Evolutionary conservation across 257 asterid genomes (phyloP).

Genomic region (Hygrophila difformis): DNA sequence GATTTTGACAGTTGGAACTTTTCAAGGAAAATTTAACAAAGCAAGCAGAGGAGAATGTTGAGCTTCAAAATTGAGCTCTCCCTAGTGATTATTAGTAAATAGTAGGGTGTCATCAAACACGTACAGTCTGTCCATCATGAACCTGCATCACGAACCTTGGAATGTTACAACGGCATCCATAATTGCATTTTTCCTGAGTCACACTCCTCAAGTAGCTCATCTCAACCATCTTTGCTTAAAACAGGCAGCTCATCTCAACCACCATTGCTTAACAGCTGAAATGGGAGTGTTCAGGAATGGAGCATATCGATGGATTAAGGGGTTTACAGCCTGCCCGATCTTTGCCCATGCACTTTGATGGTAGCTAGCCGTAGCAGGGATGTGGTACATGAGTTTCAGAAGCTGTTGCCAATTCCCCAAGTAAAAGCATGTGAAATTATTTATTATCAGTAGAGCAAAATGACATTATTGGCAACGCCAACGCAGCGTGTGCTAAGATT

Average conservation of each 20-base stretch:
- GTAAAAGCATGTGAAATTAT: not conserved
- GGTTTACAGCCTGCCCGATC: conserved; percentile 57
- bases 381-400: conserved; percentile 85
- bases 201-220: conserved; percentile 23
- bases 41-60: too few species aligned
- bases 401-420: conserved; percentile 39
- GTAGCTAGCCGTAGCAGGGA: conserved; percentile 82
- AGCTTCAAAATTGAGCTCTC: too few species aligned
- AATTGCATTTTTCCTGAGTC: too few species aligned
- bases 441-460: not conserved
- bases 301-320: conserved; percentile 54
- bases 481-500: too few species aligned
- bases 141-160: too few species aligned
- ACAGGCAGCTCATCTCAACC: conserved; percentile 92
- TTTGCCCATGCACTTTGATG: conserved; percentile 87
- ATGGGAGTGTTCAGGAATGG: conserved; percentile 74
- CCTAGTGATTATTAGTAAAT: too few species aligned
- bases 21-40: too few species aligned
- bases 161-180: too few species aligned
- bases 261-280: conserved; percentile 63
- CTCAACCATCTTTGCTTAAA: conserved; percentile 98
- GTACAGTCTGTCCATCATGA: too few species aligned
- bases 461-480: not conserved
- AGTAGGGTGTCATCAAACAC: too few species aligned
- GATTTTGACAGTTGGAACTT: too few species aligned